Evolutionary conservation across 768 basidiomycete genomes (phyloP), one percentile per base, ranked within the genome.

Genomic region (Leccinum sublutescens): DNA sequence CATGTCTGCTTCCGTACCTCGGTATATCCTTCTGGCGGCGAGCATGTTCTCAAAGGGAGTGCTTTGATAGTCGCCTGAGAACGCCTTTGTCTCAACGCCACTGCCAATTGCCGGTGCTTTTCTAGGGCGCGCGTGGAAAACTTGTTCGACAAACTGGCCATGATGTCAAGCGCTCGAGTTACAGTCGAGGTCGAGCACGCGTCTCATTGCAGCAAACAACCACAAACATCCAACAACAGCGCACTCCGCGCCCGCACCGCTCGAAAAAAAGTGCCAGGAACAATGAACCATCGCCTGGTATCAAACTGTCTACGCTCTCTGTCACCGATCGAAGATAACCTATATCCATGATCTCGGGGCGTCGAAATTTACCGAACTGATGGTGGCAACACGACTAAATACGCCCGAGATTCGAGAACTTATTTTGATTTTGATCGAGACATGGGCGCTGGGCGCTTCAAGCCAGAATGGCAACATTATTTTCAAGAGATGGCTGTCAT

Each of bases 41-140:
- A 25, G 15, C 34, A 11, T 17, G n/a, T 38, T 49, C 33, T 31
- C 27, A 55, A 60, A 56, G 17, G 27, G 52, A 52, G 45, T 43
- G 6, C 40, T 55, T 47, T 43, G 25, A 19, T 12, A 11, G 17
- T 58, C 33, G 52, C 53, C 50, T 65, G 38, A 50, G 52, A 59
- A 58, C 40, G 50, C 38, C 47, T 43, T 12, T 21, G 50, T 58
- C 49, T 59, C 51, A 55, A 50, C 50, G 59, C 51, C 57, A 25
- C 51, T 23, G 8, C 36, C n/a, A 33, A 21, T 17, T 34, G 33
- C 50, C 15, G 31, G 48, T 57, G 48, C 3, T 43, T 43, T 10
- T 50, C 48, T 58, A 49, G 21, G 40, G 31, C 36, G 54, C 19
- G 33, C 33, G 31, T 48, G 57, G 58, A 62, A 55, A 55, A 29